A percentile compares a stretch with the other conserved stretches of the same genome.
Conservation (phyloP, 495 filamentous ascomycete genomes). For the Usnea hakonensis region DNA sequence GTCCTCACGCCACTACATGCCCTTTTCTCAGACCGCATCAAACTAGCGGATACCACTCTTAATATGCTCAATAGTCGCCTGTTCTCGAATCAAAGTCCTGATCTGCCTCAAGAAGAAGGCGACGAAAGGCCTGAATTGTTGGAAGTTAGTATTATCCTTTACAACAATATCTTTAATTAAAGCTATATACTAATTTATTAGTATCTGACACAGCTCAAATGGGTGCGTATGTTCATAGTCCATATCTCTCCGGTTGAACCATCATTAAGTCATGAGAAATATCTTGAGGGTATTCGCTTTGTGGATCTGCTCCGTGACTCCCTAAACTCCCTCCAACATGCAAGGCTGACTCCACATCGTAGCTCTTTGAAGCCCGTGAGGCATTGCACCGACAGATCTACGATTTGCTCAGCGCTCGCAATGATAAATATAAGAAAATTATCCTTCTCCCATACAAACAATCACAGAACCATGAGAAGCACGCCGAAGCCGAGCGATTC, state of each 20-base stretch:
- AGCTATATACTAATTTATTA: too few relatives aligned
- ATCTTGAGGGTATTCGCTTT: too few relatives aligned
- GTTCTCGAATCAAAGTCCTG: slow-evolving; percentile 66
- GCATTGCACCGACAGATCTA: slow-evolving; percentile 75
- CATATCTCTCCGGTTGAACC: too few relatives aligned
- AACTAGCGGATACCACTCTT: slow-evolving; percentile 25
- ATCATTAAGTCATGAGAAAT: too few relatives aligned
- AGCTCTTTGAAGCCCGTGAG: slow-evolving; percentile 84
- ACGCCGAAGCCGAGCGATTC: slow-evolving; percentile 67
- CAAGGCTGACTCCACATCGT: too few relatives aligned
- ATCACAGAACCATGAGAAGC: slow-evolving; percentile 60
- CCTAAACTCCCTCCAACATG: too few relatives aligned
- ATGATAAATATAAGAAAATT: slow-evolving; percentile 74
- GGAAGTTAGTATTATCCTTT: too few relatives aligned
- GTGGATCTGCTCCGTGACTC: too few relatives aligned
- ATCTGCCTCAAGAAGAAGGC: slow-evolving; percentile 84
- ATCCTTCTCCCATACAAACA: slow-evolving; percentile 74
- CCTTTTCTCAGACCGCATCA: slow-evolving; percentile 47
- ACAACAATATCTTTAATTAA: too few relatives aligned
- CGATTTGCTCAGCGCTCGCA: slow-evolving; percentile 72
- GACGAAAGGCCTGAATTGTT: slow-evolving; percentile 91
- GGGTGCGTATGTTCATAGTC: too few relatives aligned
- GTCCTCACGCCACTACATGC: slow-evolving; percentile 73
- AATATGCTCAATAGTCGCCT: slow-evolving; percentile 58
- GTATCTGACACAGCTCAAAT: slow-evolving; percentile 89